phyloP scores from a whole-genome alignment of 2,329 filamentous ascomycete species.

The Pseudogymnoascus sp. region DNA sequence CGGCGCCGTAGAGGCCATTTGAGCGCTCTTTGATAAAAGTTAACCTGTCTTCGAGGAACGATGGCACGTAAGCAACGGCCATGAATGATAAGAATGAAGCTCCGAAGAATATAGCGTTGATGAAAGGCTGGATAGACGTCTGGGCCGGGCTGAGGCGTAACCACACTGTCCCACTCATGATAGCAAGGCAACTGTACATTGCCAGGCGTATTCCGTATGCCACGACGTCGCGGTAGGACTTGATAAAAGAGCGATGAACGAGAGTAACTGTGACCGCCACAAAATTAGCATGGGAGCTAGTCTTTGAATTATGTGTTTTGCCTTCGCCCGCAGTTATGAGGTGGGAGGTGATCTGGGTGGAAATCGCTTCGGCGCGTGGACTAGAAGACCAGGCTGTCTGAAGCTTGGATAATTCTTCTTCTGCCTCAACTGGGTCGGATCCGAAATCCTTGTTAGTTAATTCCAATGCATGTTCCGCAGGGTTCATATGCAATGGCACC shows the following conservation, averaged over 20 bases:
- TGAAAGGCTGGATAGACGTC: constrained; percentile 69
- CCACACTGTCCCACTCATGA: constrained; percentile 88
- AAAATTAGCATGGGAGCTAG: constrained; percentile 13
- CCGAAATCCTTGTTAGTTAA: constrained; percentile 72
- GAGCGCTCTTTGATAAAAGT: constrained; percentile 70
- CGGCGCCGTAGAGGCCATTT: constrained; percentile 73
- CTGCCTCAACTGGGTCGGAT: constrained; percentile 39
- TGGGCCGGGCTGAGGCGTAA: constrained; percentile 62
- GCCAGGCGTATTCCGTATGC: constrained; percentile 75
- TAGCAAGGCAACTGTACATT: constrained; percentile 73
- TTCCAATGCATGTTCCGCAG: constrained; percentile 73
- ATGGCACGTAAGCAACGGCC: constrained; percentile 78
- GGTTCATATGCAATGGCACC: constrained; percentile 66
- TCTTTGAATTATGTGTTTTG: background rate
- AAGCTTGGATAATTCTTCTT: constrained; percentile 44
- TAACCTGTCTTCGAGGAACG: constrained; percentile 70
- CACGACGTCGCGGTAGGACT: constrained; percentile 75
- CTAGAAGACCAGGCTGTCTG: constrained; percentile 51
- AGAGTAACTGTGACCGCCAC: constrained; percentile 51
- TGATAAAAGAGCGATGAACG: constrained; percentile 73
- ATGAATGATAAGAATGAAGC: constrained; percentile 73
- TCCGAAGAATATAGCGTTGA: constrained; percentile 74
- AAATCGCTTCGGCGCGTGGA: constrained; percentile 29
- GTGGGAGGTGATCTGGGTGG: constrained; percentile 22
- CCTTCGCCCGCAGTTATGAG: constrained; percentile 1